Evolutionary conservation across 2,329 filamentous ascomycete species (phyloP).

Genomic region (Neopestalotiopsis clavispora): DNA sequence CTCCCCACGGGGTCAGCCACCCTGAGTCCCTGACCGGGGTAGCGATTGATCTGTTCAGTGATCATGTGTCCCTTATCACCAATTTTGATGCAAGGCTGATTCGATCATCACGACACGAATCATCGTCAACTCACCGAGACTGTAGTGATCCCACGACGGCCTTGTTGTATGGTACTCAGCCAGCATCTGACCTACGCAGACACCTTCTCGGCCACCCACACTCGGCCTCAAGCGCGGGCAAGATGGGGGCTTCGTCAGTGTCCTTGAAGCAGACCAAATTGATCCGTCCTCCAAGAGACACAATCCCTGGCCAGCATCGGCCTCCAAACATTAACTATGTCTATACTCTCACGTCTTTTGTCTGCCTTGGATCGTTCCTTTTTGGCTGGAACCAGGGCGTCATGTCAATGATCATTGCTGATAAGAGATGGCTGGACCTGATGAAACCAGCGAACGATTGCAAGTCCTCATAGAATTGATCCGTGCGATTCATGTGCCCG

Average conservation of each 20-base stretch:
- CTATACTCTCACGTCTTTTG: constrained; percentile 34
- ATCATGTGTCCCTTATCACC: background rate
- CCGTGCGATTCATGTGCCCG: background rate
- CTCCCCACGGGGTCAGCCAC: background rate
- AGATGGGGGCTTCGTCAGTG: background rate
- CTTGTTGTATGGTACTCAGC: background rate
- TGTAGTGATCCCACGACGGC: background rate
- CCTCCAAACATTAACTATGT: constrained; percentile 34
- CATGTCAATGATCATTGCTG: constrained; percentile 38
- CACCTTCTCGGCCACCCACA: background rate
- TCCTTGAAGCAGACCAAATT: constrained; percentile 32
- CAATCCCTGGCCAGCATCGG: constrained; percentile 21
- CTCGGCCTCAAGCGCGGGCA: background rate
- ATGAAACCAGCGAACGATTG: constrained; percentile 36
- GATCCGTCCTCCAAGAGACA: constrained; percentile 26
- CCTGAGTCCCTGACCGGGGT: background rate
- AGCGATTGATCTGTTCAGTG: background rate
- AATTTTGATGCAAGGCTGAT: background rate
- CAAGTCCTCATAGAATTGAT: constrained; percentile 9
- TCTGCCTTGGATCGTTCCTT: constrained; percentile 34
- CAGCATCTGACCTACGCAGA: background rate
- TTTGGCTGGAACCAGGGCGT: constrained; percentile 38
- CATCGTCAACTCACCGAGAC: background rate
- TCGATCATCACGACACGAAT: background rate
- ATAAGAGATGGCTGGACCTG: constrained; percentile 33